Percentiles rank a stretch among this genome's conserved stretches.
phyloP scores from a whole-genome alignment of 2,329 filamentous ascomycete genomes.

The Sphaerulina populicola region DNA sequence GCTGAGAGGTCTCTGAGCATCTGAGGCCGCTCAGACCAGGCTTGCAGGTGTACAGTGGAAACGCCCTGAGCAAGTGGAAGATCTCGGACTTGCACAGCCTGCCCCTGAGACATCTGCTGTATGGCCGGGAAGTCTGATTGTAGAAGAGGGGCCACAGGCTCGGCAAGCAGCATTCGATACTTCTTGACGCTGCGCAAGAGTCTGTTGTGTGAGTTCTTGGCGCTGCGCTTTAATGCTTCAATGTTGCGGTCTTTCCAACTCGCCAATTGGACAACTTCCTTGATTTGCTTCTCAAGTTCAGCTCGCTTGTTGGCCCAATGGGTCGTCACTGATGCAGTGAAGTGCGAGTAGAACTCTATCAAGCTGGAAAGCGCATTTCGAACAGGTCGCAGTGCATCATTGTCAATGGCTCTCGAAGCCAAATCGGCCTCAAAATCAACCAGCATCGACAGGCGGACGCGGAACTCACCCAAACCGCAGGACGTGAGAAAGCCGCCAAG shows the following conservation, averaged over 20 bases:
- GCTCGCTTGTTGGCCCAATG: conserved; percentile 58
- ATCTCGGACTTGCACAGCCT: not conserved
- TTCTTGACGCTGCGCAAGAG: conserved; percentile 86
- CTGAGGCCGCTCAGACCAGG: conserved; percentile 8
- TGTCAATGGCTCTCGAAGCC: conserved; percentile 51
- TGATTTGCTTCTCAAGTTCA: conserved; percentile 82
- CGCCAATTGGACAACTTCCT: conserved; percentile 81
- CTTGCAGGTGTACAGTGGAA: not conserved
- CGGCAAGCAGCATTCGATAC: conserved; percentile 69
- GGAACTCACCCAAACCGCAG: conserved; percentile 70
- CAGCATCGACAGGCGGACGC: conserved; percentile 64
- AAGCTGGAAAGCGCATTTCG: conserved; percentile 65
- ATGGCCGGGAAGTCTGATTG: conserved; percentile 20
- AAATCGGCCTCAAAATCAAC: conserved; percentile 55
- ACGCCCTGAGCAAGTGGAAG: not conserved
- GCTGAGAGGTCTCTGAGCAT: conserved; percentile 1
- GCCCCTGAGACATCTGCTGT: not conserved
- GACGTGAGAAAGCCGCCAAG: conserved; percentile 70
- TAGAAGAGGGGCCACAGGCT: conserved; percentile 59
- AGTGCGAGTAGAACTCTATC: conserved; percentile 64
- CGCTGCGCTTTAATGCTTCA: conserved; percentile 76
- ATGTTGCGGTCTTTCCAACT: conserved; percentile 99
- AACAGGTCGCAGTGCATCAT: conserved; percentile 37
- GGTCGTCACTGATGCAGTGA: conserved; percentile 57
- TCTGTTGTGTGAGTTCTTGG: conserved; percentile 81